phyloP scores from a whole-genome alignment of 2,329 filamentous ascomycete species.

The Madurella mycetomatis region DNA sequence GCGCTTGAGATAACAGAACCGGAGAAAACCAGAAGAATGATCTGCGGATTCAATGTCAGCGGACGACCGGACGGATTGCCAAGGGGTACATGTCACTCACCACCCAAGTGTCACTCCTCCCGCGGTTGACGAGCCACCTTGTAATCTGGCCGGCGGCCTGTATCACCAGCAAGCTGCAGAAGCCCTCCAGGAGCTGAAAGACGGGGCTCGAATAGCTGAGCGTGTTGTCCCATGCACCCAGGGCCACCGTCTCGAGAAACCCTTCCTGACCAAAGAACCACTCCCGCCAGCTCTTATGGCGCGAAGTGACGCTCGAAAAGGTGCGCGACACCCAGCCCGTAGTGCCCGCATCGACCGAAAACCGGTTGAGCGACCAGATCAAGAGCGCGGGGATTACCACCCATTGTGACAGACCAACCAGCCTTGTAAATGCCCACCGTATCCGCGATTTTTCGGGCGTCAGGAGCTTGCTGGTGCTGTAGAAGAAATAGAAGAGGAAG shows the following conservation, averaged over 20 bases:
- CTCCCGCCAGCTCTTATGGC: slow-evolving; percentile 61
- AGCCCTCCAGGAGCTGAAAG: slow-evolving; percentile 92
- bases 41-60: slow-evolving; percentile 52
- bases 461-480: slow-evolving; percentile 72
- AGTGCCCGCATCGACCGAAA: slow-evolving; percentile 80
- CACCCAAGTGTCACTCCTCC: slow-evolving; percentile 94
- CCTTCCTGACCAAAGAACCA: slow-evolving; percentile 89
- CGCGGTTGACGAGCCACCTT: slow-evolving; percentile 87
- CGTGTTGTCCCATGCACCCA: slow-evolving; percentile 85
- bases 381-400: slow-evolving; percentile 78
- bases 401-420: slow-evolving; percentile 77
- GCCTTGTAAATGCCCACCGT: slow-evolving; percentile 63
- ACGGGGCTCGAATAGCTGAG: slow-evolving; percentile 87
- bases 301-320: slow-evolving; percentile 61
- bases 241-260: slow-evolving; percentile 70
- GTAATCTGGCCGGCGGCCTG: slow-evolving; percentile 93
- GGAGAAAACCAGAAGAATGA: slow-evolving; percentile 79
- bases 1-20: slow-evolving; percentile 90
- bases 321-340: slow-evolving; percentile 79
- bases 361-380: slow-evolving; percentile 94
- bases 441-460: slow-evolving; percentile 76
- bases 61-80: not conserved
- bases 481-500: slow-evolving; percentile 84
- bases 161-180: slow-evolving; percentile 93
- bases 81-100: slow-evolving; percentile 45